phyloP scores from a whole-genome alignment of 352 stramenopile genomes.

The Globisporangium ultimum region DNA sequence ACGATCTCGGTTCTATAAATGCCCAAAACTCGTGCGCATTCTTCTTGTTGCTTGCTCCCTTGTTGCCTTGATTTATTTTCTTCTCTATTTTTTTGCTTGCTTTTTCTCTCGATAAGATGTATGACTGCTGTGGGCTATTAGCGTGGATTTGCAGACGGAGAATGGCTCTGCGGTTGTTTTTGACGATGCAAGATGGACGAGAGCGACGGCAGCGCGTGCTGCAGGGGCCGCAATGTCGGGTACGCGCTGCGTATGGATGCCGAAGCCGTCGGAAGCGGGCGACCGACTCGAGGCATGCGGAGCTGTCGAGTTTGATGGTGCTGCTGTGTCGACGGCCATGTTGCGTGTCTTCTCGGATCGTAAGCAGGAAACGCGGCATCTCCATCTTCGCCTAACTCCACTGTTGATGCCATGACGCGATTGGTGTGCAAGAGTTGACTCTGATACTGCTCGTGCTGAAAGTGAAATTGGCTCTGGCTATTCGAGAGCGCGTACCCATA shows the following conservation, averaged over 20 bases:
- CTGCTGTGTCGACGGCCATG: background rate
- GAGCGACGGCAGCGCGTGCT: conserved; percentile 34
- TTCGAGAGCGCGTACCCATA: conserved; percentile 2
- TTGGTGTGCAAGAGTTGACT: background rate
- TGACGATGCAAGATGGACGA: conserved; percentile 37
- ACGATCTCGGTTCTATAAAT: too few species aligned
- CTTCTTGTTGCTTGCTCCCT: too few species aligned
- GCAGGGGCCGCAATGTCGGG: conserved; percentile 14
- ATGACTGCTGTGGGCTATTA: background rate
- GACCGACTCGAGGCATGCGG: background rate
- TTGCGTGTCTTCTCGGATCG: background rate
- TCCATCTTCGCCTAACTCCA: conserved; percentile 4
- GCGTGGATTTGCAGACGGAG: background rate
- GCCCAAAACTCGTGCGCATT: too few species aligned
- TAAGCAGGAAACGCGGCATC: background rate
- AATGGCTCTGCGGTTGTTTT: conserved; percentile 10
- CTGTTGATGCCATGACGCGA: conserved; percentile 9
- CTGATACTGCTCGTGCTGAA: conserved; percentile 1
- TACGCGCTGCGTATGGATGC: background rate
- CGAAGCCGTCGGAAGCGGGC: background rate
- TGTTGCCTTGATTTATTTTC: too few species aligned
- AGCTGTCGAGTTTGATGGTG: conserved; percentile 3
- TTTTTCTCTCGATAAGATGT: background rate
- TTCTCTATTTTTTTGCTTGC: background rate
- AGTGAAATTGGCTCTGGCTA: background rate